These are phyloP conservation scores for Triglochin maritima DNA, from an alignment of 106 monocot genomes.

Conservation along the genomic window DNA sequence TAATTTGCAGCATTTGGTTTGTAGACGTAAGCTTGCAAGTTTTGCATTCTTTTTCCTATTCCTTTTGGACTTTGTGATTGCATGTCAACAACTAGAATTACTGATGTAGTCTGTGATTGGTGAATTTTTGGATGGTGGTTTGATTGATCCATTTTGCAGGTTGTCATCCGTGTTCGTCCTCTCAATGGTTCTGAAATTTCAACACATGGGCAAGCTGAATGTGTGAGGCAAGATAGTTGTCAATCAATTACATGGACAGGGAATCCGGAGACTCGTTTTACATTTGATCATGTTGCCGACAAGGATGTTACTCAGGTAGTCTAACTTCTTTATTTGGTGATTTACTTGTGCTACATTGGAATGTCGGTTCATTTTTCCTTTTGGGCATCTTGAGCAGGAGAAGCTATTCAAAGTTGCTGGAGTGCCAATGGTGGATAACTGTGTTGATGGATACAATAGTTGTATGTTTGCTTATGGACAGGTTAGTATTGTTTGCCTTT, in stretches of 20 bases:
- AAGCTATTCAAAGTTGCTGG: slow-evolving; percentile 83
- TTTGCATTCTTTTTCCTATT: too few species aligned
- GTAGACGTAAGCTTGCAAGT: too few species aligned
- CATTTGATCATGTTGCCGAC: slow-evolving; percentile 87
- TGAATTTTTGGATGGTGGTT: not conserved
- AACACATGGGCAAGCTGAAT: slow-evolving; percentile 62
- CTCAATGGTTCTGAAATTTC: slow-evolving; percentile 65
- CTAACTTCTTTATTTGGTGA: not conserved
- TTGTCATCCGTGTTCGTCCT: slow-evolving; percentile 75
- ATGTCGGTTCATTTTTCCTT: too few species aligned
- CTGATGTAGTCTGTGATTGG: not conserved
- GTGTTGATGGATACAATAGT: slow-evolving; percentile 84
- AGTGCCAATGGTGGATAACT: slow-evolving; percentile 94
- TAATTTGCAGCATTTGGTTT: too few species aligned
- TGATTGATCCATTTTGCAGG: slow-evolving; percentile 23
- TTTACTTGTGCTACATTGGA: not conserved
- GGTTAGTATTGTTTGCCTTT: slow-evolving; percentile 21
- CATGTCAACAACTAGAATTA: too few species aligned
- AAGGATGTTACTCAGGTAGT: slow-evolving; percentile 76
- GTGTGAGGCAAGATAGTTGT: slow-evolving; percentile 66
- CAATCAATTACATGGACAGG: slow-evolving; percentile 80
- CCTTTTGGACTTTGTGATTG: too few species aligned
- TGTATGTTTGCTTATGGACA: slow-evolving; percentile 99
- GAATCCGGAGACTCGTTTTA: slow-evolving; percentile 89
- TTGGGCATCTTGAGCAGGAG: slow-evolving; percentile 29